Percentiles rank a stretch among this genome's conserved stretches.
Evolutionary conservation across 2,329 filamentous ascomycete genomes (phyloP).

Genomic region (Penicillium freii): DNA sequence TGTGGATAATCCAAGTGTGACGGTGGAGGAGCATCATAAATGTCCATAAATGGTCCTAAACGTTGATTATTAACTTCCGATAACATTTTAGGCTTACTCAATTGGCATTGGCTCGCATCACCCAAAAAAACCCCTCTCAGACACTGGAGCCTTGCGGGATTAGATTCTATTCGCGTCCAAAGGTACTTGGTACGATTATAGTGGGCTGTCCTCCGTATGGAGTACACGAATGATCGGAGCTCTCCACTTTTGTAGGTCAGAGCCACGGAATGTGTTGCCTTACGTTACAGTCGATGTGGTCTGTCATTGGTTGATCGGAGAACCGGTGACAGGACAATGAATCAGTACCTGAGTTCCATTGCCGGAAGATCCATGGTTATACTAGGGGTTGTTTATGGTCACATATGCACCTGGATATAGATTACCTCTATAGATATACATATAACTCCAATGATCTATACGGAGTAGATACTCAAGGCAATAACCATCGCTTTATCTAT

Average conservation of each 20-base stretch:
- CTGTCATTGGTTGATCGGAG: slow-evolving; percentile 23
- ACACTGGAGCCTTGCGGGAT: background rate
- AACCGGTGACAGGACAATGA: background rate
- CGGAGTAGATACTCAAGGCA: too few species aligned
- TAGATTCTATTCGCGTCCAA: background rate
- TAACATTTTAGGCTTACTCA: background rate
- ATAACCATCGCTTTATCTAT: background rate
- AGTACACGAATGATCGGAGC: slow-evolving; percentile 26
- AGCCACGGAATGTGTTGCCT: slow-evolving; percentile 31
- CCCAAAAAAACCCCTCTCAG: background rate
- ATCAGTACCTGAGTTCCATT: slow-evolving; percentile 5
- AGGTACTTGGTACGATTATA: background rate
- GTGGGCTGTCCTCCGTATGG: slow-evolving; percentile 5
- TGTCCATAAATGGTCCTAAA: background rate
- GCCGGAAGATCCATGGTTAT: slow-evolving; percentile 2
- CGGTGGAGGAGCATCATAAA: slow-evolving; percentile 8
- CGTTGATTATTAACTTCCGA: background rate
- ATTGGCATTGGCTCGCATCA: background rate
- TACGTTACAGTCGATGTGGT: slow-evolving; percentile 17
- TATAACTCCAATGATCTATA: background rate
- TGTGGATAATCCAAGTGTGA: slow-evolving; percentile 5
- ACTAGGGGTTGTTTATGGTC: background rate
- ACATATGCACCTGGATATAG: background rate
- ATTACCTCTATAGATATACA: background rate
- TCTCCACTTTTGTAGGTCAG: slow-evolving; percentile 18